A percentile compares a stretch with the other conserved stretches of the same genome.
These are phyloP conservation scores for Apiospora aurea DNA, from an alignment of 2,329 filamentous ascomycete genomes.

Conservation along the genomic window DNA sequence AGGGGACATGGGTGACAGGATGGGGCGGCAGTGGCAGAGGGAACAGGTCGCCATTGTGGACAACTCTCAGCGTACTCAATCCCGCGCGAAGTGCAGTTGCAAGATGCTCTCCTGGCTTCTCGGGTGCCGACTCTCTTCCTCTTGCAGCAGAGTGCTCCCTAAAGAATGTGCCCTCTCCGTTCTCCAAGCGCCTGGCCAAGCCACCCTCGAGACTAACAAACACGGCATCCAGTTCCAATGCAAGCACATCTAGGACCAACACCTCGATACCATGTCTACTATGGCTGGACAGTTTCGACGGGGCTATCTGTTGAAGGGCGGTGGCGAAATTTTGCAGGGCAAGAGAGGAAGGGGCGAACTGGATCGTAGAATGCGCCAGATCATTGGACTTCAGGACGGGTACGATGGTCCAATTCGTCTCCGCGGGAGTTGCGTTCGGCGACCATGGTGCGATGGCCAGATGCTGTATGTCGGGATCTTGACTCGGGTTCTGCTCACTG, in stretches of 20 bases:
- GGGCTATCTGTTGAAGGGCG: constrained; percentile 74
- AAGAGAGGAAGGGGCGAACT: constrained; percentile 75
- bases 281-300: constrained; percentile 75
- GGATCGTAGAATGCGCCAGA: constrained; percentile 78
- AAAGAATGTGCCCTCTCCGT: constrained; percentile 84
- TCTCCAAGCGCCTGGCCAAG: constrained; percentile 78
- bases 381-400: constrained; percentile 72
- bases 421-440: constrained; percentile 63
- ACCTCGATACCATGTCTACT: constrained; percentile 84
- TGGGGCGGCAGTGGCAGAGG: constrained; percentile 81
- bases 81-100: constrained; percentile 76
- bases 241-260: constrained; percentile 79
- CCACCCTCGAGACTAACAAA: constrained; percentile 88
- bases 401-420: constrained; percentile 83
- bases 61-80: constrained; percentile 73
- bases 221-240: constrained; percentile 81
- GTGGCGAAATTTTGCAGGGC: constrained; percentile 82
- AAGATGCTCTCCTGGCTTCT: constrained; percentile 62
- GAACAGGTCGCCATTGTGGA: constrained; percentile 84
- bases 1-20: constrained; percentile 83
- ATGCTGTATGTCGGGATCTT: constrained; percentile 57
- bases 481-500: constrained; percentile 39
- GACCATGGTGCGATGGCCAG: constrained; percentile 79
- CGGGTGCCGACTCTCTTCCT: constrained; percentile 39
- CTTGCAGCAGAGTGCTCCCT: constrained; percentile 59